Evolutionary conservation across 1,284 basidiomycete genomes (phyloP), one percentile per base, ranked within the genome.

Genomic region (Peniophora sp.): DNA sequence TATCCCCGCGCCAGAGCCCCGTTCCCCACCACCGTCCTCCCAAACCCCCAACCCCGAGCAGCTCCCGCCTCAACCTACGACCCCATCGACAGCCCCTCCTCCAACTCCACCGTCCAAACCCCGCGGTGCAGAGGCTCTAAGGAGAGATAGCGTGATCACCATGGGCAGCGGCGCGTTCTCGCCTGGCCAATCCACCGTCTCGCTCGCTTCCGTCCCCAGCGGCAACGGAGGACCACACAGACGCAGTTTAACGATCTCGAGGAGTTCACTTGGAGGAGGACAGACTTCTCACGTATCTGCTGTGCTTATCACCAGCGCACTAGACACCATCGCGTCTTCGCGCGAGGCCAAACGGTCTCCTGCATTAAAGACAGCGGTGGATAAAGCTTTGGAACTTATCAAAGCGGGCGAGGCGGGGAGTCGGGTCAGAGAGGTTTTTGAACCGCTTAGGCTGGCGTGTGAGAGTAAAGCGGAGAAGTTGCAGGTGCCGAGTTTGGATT

Each of bases 401-500:
- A 83, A 83, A 60, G 73, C 76, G 25, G 83, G 87, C 46, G 70
- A 82, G 63, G 84, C 80, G 46, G 79, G 80, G 25, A 83, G 87
- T 60, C 75, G 19, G 16, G n/a, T 41, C n/a, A 76, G 90, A 54
- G 88, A 93, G 63, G 89, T 97, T 50, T 93, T 98, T 61, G 91
- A 96, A 63, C 93, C 95, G 14, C 75, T 98, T 50, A 82, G 91
- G 50, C 74, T 97, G 49, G 95, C 94, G 12, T 97, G 94, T 69
- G 93, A 97, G 71, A 96, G 93, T 1, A 81, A 85, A 50, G 89
- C 78, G 56, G 92, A 97, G 64, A 92, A 92, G 59, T 78, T 97
- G 32, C 89, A 94, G 83, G 89, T 96, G 61, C 91, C 92, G 20
- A 94, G 93, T 57, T 74, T 98, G 64, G 95, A 98, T 68, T 93